These are phyloP conservation scores for Decorospora gaudefroyi DNA, from an alignment of 2,329 filamentous ascomycete species.

Conservation along the genomic window DNA sequence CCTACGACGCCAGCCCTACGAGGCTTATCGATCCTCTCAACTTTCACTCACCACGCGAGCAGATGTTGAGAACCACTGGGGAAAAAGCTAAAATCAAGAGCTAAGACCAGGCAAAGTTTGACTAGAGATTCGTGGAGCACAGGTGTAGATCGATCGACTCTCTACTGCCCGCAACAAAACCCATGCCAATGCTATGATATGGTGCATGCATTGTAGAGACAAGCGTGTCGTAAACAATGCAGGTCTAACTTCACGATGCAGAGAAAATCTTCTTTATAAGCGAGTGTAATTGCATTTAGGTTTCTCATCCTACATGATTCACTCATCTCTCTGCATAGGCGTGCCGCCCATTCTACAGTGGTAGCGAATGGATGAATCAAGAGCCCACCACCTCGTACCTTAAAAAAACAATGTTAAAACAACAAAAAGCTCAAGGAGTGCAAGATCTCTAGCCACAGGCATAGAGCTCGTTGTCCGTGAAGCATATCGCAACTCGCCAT, in stretches of 20 bases:
- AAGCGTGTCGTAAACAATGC: neutral
- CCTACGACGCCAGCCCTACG: constrained; percentile 15
- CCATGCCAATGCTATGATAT: no score
- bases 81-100: neutral
- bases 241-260: neutral
- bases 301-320: constrained; percentile 42
- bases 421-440: constrained; percentile 39
- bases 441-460: constrained; percentile 47
- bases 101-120: constrained; percentile 4
- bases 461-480: constrained; percentile 38
- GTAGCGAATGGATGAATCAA: constrained; percentile 17
- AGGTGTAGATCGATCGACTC: constrained; percentile 5
- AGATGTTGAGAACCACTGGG: constrained; percentile 18
- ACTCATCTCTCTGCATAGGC: constrained; percentile 17
- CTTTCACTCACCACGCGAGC: constrained; percentile 20
- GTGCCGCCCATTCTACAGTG: constrained; percentile 13
- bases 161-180: no score
- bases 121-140: constrained; percentile 2
- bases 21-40: constrained; percentile 23
- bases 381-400: constrained; percentile 4
- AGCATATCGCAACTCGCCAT: constrained; percentile 18
- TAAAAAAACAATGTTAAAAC: constrained; percentile 20
- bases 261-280: constrained; percentile 18
- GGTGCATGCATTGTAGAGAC: no score
- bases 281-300: constrained; percentile 46